A percentile compares a stretch with the other conserved stretches of the same genome.
Evolutionary conservation across 768 basidiomycete genomes (phyloP).

Genomic region (Leccinum fibrillosum): DNA sequence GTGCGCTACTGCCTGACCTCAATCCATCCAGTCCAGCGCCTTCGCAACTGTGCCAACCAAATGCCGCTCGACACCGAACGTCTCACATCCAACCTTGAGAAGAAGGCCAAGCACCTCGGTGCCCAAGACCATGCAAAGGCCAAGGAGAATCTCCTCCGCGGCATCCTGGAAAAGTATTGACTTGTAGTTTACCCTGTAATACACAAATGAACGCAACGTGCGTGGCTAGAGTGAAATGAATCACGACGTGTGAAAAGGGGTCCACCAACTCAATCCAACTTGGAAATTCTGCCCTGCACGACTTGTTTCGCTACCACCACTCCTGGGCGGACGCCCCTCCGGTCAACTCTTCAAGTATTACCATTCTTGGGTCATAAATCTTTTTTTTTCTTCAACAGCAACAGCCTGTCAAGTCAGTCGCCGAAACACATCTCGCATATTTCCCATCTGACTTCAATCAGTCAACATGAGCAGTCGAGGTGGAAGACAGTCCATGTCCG

Average conservation of each 20-base stretch:
- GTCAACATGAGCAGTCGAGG: conserved; percentile 57
- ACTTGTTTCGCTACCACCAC: conserved; percentile 13
- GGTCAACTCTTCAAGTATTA: conserved; percentile 5
- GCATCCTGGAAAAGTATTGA: conserved; percentile 34
- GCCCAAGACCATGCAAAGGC: conserved; percentile 32
- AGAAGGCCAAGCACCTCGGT: conserved; percentile 42
- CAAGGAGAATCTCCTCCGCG: conserved; percentile 33
- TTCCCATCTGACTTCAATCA: conserved; percentile 1
- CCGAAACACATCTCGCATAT: conserved; percentile 1
- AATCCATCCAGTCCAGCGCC: conserved; percentile 40
- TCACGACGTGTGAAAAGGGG: conserved; percentile 24
- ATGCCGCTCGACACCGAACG: conserved; percentile 53
- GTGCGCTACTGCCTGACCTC: conserved; percentile 5
- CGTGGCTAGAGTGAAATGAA: background rate
- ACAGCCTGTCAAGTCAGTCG: conserved; percentile 5
- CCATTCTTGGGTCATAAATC: background rate
- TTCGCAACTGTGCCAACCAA: conserved; percentile 39
- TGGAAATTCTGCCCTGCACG: background rate
- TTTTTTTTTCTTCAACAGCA: background rate
- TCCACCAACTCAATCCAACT: background rate
- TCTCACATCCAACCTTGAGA: conserved; percentile 50
- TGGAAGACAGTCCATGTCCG: conserved; percentile 71
- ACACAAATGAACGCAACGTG: background rate
- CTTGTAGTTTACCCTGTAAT: conserved; percentile 6
- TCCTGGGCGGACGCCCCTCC: background rate